Base-by-base conservation (phyloP, 2,329 filamentous ascomycete genomes). In the Aspergillus tanneri region DNA sequence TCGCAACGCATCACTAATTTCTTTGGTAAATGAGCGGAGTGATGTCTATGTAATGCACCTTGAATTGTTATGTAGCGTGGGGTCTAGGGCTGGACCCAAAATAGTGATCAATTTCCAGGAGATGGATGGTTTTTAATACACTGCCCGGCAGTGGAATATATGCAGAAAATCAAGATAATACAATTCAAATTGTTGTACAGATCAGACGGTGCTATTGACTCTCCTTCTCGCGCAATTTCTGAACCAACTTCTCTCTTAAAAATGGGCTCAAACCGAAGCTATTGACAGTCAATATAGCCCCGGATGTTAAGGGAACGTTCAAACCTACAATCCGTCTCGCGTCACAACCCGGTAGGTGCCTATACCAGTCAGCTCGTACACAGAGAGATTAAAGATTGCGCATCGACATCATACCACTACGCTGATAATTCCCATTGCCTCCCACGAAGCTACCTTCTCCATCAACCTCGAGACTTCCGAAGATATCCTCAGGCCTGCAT, bases 381-480 rank as follows among this genome's bases (percentile, higher is more conserved):
- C n/a, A n/a, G n/a, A n/a, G n/a, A n/a, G n/a, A n/a, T n/a, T n/a
- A n/a, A n/a, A n/a, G n/a, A n/a, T n/a, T n/a, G n/a, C n/a, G n/a
- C n/a, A n/a, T n/a, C n/a, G n/a, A n/a, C n/a, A n/a, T n/a, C 62
- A 48, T 70, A 72, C 80, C 82, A 63, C 78, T 81, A 23, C 75
- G 67, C 65, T 84, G 81, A 69, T 83, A 85, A 42, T 77, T 76
- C 9, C 82, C 82, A 55, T 73, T 70, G 0, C 70, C 74, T 36
- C 76, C 78, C 14, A 79, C 75, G 63, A 85, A 83, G n/a, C 71
- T 66, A 2, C 82, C 82, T 14, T 74, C 54, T 0, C 72, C 73
- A 65, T 84, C 81, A 4, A 85, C 78, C 64, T 85, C 82, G 19
- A 85, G 61, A 56, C 81, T 84, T 11, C 82, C 82, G 60, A 85